Conservation (phyloP, 1,284 basidiomycete species). For the Marasmius tenuissimus region DNA sequence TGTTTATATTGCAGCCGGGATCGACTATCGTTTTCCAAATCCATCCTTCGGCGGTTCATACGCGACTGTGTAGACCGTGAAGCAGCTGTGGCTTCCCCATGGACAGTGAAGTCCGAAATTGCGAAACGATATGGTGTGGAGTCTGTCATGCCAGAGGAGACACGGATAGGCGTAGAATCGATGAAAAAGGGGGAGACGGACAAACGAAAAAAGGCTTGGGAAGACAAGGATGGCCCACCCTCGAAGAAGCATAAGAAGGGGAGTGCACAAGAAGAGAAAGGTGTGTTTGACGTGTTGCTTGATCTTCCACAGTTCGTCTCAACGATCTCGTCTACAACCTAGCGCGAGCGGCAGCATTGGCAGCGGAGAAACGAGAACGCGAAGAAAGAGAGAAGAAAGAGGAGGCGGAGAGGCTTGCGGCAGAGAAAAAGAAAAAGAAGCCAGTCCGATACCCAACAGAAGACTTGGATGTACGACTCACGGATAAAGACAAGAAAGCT, state of each 20-base stretch:
- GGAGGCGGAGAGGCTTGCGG: constrained; percentile 66
- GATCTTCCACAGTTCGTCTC: constrained; percentile 9
- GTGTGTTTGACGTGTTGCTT: constrained; percentile 32
- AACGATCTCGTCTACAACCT: constrained; percentile 10
- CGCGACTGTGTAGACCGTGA: constrained; percentile 93
- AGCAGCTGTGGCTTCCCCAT: constrained; percentile 88
- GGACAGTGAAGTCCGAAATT: constrained; percentile 88
- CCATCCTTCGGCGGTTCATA: constrained; percentile 93
- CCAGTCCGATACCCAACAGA: constrained; percentile 84
- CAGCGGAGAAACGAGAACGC: constrained; percentile 62
- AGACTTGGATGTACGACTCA: constrained; percentile 78
- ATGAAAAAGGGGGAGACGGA: constrained; percentile 87
- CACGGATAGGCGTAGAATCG: constrained; percentile 74
- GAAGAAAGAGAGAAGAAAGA: constrained; percentile 69
- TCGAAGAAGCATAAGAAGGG: constrained; percentile 82
- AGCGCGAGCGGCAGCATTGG: constrained; percentile 36
- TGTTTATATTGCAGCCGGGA: constrained; percentile 67
- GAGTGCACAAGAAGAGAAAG: constrained; percentile 69
- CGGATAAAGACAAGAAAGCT: constrained; percentile 76
- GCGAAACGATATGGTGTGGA: constrained; percentile 84
- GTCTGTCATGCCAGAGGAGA: constrained; percentile 82
- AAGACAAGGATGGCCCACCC: constrained; percentile 77
- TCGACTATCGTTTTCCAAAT: constrained; percentile 92
- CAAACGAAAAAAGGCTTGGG: constrained; percentile 86
- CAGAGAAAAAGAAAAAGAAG: constrained; percentile 86